Evolutionary conservation across 345 rosid species (phyloP).

Genomic region (Tarenaya hassleriana): DNA sequence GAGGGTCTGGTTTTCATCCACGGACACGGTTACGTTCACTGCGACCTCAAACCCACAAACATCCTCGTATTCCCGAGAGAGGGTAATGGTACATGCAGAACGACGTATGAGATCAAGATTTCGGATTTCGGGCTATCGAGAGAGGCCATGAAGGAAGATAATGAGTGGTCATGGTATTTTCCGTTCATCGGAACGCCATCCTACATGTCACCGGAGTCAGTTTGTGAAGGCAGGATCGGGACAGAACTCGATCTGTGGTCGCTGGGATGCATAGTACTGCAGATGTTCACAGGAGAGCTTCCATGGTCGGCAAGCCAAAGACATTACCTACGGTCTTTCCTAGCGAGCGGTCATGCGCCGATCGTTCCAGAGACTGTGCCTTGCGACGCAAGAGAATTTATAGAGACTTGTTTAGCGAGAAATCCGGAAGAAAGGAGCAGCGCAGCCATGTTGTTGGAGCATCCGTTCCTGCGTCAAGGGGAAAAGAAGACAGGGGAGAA

Average conservation of each 20-base stretch:
- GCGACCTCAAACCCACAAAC: slow-evolving; percentile 25
- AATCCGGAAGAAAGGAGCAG: slow-evolving; percentile 13
- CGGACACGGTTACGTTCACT: slow-evolving; percentile 20
- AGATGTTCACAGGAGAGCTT: slow-evolving; percentile 18
- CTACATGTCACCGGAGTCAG: slow-evolving; percentile 23
- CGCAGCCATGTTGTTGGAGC: slow-evolving; percentile 9
- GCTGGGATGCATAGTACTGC: slow-evolving; percentile 19
- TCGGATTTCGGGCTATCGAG: slow-evolving; percentile 14
- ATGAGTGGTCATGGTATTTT: neutral
- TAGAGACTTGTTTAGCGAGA: slow-evolving; percentile 16
- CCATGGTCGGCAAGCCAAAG: slow-evolving; percentile 14
- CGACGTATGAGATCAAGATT: slow-evolving; percentile 7
- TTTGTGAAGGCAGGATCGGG: neutral
- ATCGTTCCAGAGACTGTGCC: slow-evolving; percentile 16
- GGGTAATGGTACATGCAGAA: too few species aligned
- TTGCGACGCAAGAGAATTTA: slow-evolving; percentile 14
- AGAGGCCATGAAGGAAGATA: neutral
- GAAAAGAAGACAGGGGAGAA: neutral
- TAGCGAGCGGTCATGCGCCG: slow-evolving; percentile 14
- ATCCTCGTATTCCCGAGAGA: slow-evolving; percentile 18
- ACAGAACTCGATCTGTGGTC: slow-evolving; percentile 22
- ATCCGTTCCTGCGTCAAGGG: slow-evolving; percentile 5
- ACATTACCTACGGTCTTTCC: neutral
- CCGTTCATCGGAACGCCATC: slow-evolving; percentile 7
- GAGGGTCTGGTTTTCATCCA: slow-evolving; percentile 17